Evolutionary conservation across 208 protist genomes (phyloP).

Genomic region (Zelonia costaricensis): DNA sequence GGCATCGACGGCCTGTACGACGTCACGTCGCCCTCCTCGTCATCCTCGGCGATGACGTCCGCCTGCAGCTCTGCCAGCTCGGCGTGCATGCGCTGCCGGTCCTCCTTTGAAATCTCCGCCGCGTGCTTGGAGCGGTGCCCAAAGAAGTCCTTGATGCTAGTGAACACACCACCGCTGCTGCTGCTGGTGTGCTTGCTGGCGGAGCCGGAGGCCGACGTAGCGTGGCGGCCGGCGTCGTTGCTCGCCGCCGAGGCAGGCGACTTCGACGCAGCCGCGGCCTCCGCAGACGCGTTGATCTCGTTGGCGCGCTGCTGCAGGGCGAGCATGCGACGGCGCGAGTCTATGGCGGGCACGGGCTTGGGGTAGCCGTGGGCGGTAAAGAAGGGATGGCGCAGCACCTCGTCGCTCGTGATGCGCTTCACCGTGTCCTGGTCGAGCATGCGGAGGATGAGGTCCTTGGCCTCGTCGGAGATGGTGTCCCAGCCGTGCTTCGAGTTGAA

Average conservation of each 20-base stretch:
- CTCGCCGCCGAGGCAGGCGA: too few species aligned
- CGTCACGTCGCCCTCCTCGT: conserved; percentile 75
- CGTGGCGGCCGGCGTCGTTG: too few species aligned
- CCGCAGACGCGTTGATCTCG: conserved; percentile 3
- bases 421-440: conserved; percentile 80
- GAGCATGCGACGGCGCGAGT: conserved; percentile 23
- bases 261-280: background rate
- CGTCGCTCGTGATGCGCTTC: conserved; percentile 62
- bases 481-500: conserved; percentile 79
- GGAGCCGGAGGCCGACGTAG: background rate
- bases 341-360: conserved; percentile 30
- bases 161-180: conserved; percentile 22
- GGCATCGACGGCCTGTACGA: conserved; percentile 57
- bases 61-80: conserved; percentile 65
- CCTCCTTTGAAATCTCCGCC: conserved; percentile 30
- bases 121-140: conserved; percentile 29
- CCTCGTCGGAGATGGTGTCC: conserved; percentile 67
- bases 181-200: conserved; percentile 19
- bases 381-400: conserved; percentile 82
- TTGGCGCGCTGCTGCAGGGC: conserved; percentile 31
- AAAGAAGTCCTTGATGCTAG: conserved; percentile 31
- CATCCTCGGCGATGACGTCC: conserved; percentile 50
- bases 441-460: conserved; percentile 76
- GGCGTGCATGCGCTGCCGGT: conserved; percentile 53
- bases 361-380: conserved; percentile 67